A percentile compares a stretch with the other conserved stretches of the same genome.
These are phyloP conservation scores for Sporobolomyces pararoseus DNA, from an alignment of 768 basidiomycete genomes.

Conservation along the genomic window DNA sequence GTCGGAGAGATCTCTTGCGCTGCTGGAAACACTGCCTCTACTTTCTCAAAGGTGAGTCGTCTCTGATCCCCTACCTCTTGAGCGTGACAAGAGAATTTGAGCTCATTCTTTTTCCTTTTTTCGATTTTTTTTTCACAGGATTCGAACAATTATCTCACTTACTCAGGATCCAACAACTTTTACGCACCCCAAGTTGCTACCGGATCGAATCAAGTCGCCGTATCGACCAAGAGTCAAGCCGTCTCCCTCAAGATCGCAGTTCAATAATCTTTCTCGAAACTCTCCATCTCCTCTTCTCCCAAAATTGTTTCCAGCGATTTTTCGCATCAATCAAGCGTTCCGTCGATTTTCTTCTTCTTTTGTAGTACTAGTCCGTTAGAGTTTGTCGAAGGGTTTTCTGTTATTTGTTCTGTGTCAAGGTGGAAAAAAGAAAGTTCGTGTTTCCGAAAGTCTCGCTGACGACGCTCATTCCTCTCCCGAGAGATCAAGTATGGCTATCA, in stretches of 20 bases:
- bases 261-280: neutral
- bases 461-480: no score
- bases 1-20: slow-evolving; percentile 56
- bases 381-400: no score
- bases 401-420: no score
- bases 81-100: neutral
- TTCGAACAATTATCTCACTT: slow-evolving; percentile 14
- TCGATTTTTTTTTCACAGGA: no score
- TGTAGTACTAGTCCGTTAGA: no score
- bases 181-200: slow-evolving; percentile 16
- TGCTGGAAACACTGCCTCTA: slow-evolving; percentile 53
- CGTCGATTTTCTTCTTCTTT: no score
- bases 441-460: no score
- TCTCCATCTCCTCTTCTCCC: no score
- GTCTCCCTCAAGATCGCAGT: neutral
- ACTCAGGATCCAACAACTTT: slow-evolving; percentile 4
- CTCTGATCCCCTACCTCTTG: neutral
- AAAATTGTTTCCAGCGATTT: no score
- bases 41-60: slow-evolving; percentile 57
- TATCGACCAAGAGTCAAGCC: neutral
- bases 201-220: slow-evolving; percentile 19
- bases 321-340: no score
- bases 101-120: neutral
- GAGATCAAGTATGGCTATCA: no score
- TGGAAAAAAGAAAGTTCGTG: no score